Percentiles rank a stretch among this genome's conserved stretches.
Conservation (phyloP, 371 early-diverging fungal species). For the Basidiobolus meristosporus region DNA sequence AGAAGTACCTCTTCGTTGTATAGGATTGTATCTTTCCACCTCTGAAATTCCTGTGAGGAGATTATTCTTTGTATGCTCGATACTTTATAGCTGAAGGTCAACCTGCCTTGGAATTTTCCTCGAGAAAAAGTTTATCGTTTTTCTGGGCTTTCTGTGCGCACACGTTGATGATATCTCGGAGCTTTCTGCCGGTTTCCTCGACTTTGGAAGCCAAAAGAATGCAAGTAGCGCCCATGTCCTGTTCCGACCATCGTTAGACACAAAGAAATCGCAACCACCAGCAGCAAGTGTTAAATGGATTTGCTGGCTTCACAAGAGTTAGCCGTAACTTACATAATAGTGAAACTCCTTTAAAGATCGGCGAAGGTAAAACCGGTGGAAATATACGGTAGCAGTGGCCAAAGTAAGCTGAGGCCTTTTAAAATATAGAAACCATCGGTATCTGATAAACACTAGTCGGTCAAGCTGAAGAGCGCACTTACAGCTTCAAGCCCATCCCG, state of each 20-base stretch:
- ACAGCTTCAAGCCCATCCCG: slow-evolving; percentile 26
- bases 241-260: slow-evolving; percentile 1
- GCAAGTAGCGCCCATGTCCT: slow-evolving; percentile 49
- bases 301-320: too few species aligned
- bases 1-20: slow-evolving; percentile 33
- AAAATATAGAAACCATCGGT: not conserved
- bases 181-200: slow-evolving; percentile 35
- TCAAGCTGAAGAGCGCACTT: slow-evolving; percentile 2
- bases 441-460: not conserved
- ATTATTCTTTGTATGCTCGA: too few species aligned
- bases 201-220: slow-evolving; percentile 47
- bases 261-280: too few species aligned
- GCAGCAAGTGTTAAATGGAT: too few species aligned
- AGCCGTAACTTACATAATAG: slow-evolving; percentile 31
- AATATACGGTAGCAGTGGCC: slow-evolving; percentile 36
- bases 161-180: slow-evolving; percentile 19
- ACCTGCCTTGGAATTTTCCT: slow-evolving; percentile 14
- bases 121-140: slow-evolving; percentile 15
- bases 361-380: slow-evolving; percentile 57
- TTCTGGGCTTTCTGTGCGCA: slow-evolving; percentile 25
- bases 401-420: slow-evolving; percentile 28
- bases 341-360: slow-evolving; percentile 29
- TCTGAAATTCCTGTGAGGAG: slow-evolving; percentile 21
- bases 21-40: slow-evolving; percentile 37
- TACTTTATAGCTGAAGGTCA: not conserved